These are phyloP conservation scores for cucumber (Cucumis sativus) DNA, from an alignment of 306 rosid species.

Conservation along the genomic window Cucumber_9930_V3 NC_026656.2:18161501-18162000, in stretches of 20 bases:
- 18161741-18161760: background rate
- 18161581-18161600: conserved; percentile 65
- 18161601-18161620: conserved; percentile 64
- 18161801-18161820: conserved; percentile 48
- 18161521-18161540: background rate
- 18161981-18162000: background rate
- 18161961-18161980: background rate
- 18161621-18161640: conserved; percentile 57
- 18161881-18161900: conserved; percentile 42
- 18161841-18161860: conserved; percentile 57
- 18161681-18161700: conserved; percentile 26
- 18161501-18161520: background rate
- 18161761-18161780: background rate
- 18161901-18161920: conserved; percentile 55
- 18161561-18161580: conserved; percentile 5
- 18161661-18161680: conserved; percentile 65
- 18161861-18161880: conserved; percentile 44
- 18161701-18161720: background rate
- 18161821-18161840: conserved; percentile 55
- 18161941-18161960: background rate
- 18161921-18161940: background rate
- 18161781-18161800: conserved; percentile 31
- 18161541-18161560: background rate
- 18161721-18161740: background rate
- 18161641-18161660: conserved; percentile 50